Evolutionary conservation across 2,329 filamentous ascomycete species (phyloP).

Genomic region (Ascochyta fabae): DNA sequence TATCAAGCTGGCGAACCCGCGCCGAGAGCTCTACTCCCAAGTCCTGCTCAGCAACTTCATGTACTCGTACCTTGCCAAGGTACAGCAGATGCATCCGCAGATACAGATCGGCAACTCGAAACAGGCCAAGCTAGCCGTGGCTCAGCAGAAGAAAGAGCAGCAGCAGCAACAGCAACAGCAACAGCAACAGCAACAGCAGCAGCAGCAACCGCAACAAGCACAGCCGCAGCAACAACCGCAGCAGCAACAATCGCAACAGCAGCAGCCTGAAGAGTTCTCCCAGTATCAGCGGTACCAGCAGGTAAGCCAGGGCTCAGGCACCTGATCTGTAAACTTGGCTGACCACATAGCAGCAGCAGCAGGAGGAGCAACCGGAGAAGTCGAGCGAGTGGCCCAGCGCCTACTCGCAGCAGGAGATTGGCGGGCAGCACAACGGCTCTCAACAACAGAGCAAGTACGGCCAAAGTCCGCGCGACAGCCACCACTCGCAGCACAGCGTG

Average conservation of each 20-base stretch:
- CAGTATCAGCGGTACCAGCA: constrained; percentile 43
- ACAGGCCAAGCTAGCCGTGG: constrained; percentile 69
- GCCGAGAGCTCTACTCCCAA: constrained; percentile 89
- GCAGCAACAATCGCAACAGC: constrained; percentile 18
- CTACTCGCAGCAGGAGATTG: constrained; percentile 24
- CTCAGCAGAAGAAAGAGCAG: constrained; percentile 52
- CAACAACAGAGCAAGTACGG: constrained; percentile 26
- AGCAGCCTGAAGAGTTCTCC: constrained; percentile 41
- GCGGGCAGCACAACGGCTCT: constrained; percentile 20
- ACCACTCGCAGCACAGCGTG: constrained; percentile 40
- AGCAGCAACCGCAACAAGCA: constrained; percentile 14
- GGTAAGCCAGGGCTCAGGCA: constrained; percentile 8
- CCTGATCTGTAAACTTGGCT: constrained; percentile 6
- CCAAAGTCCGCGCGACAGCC: constrained; percentile 39
- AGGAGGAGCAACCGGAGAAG: constrained; percentile 31
- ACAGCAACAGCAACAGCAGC: constrained; percentile 48
- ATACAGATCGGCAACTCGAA: constrained; percentile 85
- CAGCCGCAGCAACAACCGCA: constrained; percentile 52
- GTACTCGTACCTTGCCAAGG: constrained; percentile 98
- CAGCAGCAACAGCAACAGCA: constrained; percentile 46
- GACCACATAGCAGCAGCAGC: constrained; percentile 26
- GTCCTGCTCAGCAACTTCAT: constrained; percentile 98
- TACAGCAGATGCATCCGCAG: constrained; percentile 97
- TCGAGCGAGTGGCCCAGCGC: constrained; percentile 31
- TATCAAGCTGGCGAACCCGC: constrained; percentile 97